Percentiles rank a stretch among this genome's conserved stretches.
Evolutionary conservation across 805 yeast species (phyloP).

Genomic region (Debaryomyces castellii): DNA sequence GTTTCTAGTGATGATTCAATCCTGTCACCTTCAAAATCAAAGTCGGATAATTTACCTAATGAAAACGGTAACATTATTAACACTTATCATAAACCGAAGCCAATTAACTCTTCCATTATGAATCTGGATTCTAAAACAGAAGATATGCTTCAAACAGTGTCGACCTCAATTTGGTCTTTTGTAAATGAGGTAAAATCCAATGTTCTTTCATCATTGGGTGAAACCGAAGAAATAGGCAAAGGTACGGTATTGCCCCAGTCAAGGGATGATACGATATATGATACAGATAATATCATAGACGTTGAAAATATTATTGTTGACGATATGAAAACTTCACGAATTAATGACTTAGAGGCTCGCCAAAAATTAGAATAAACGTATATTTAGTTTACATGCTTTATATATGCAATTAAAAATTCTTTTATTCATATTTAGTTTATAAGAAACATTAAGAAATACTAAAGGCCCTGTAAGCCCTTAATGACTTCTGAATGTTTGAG

Average conservation of each 20-base stretch:
- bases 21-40: slow-evolving; percentile 25
- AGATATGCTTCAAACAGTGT: slow-evolving; percentile 42
- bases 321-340: neutral
- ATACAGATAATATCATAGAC: neutral
- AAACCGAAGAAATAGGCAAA: slow-evolving; percentile 6
- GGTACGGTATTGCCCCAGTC: too few relatives aligned
- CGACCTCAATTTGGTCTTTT: slow-evolving; percentile 43
- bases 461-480: slow-evolving; percentile 36
- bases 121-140: slow-evolving; percentile 13
- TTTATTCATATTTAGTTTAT: neutral
- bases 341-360: neutral
- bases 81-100: neutral
- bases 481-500: slow-evolving; percentile 35
- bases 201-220: slow-evolving; percentile 27
- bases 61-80: neutral
- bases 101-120: neutral
- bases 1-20: slow-evolving; percentile 19
- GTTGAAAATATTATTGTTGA: neutral
- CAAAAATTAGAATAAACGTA: neutral
- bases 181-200: slow-evolving; percentile 41
- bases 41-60: slow-evolving; percentile 11
- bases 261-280: neutral
- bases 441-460: neutral
- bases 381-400: neutral
- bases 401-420: neutral